Percentiles rank a stretch among this genome's conserved stretches.
phyloP scores from a whole-genome alignment of 352 stramenopile genomes.

The Achlya hypogyna region DNA sequence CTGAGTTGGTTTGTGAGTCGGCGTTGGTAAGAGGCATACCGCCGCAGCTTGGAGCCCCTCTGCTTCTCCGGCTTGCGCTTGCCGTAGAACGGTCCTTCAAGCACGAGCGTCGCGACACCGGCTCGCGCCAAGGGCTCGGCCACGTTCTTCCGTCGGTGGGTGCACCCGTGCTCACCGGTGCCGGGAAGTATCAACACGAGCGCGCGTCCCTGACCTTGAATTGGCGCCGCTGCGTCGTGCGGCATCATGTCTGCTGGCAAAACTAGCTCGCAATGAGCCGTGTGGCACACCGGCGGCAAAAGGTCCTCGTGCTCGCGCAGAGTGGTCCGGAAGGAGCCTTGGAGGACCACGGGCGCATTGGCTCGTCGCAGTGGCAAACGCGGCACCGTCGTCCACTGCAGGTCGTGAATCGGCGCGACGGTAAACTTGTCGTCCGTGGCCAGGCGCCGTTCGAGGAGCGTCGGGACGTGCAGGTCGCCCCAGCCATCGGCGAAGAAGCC shows the following conservation, averaged over 20 bases:
- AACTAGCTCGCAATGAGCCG: constrained; percentile 59
- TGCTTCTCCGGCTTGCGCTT: constrained; percentile 50
- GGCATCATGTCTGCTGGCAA: neutral
- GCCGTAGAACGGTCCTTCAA: constrained; percentile 75
- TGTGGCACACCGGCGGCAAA: constrained; percentile 42
- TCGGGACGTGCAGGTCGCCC: constrained; percentile 57
- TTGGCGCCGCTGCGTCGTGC: neutral
- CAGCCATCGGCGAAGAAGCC: constrained; percentile 77
- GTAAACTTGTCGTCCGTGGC: constrained; percentile 56
- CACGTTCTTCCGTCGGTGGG: constrained; percentile 55
- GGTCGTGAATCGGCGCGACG: constrained; percentile 34
- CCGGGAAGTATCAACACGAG: constrained; percentile 52
- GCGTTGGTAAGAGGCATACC: constrained; percentile 33
- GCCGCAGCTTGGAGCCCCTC: constrained; percentile 62
- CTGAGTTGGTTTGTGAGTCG: constrained; percentile 21
- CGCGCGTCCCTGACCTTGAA: too few relatives aligned
- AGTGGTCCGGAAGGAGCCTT: constrained; percentile 50
- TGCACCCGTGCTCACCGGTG: constrained; percentile 65
- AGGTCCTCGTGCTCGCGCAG: constrained; percentile 45
- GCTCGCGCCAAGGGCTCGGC: constrained; percentile 52
- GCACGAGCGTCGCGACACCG: constrained; percentile 55
- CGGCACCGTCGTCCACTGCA: constrained; percentile 27
- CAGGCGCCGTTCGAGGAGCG: constrained; percentile 41
- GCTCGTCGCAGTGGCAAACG: constrained; percentile 25
- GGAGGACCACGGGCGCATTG: constrained; percentile 24